These are phyloP conservation scores for Passalora sequoiae DNA, from an alignment of 2,329 filamentous ascomycete genomes.

Conservation along the genomic window DNA sequence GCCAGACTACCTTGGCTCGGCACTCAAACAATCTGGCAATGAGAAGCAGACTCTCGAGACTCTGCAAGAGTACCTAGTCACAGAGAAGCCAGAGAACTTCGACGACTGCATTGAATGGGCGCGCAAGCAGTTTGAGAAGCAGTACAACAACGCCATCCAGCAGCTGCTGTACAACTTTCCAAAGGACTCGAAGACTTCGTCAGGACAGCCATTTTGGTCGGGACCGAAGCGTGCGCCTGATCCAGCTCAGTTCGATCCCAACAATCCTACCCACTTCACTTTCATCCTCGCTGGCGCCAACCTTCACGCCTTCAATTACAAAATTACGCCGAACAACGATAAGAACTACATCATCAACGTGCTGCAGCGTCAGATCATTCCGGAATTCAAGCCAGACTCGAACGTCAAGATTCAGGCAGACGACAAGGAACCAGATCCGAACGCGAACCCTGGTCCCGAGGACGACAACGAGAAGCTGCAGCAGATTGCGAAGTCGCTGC, in stretches of 20 bases:
- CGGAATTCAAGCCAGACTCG: slow-evolving; percentile 86
- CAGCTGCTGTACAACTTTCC: slow-evolving; percentile 97
- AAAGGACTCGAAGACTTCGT: slow-evolving; percentile 83
- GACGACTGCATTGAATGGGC: slow-evolving; percentile 98
- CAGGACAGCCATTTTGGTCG: slow-evolving; percentile 92
- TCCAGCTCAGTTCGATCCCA: slow-evolving; percentile 78
- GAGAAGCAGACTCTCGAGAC: slow-evolving; percentile 91
- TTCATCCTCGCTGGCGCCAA: slow-evolving; percentile 87
- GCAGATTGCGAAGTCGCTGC: slow-evolving; percentile 66
- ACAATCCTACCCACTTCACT: slow-evolving; percentile 78
- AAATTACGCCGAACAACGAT: slow-evolving; percentile 66
- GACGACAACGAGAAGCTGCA: slow-evolving; percentile 74
- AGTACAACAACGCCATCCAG: slow-evolving; percentile 94
- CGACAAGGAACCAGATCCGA: slow-evolving; percentile 91
- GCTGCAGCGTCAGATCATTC: slow-evolving; percentile 86
- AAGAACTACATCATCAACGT: slow-evolving; percentile 71
- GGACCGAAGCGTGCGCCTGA: slow-evolving; percentile 95
- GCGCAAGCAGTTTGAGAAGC: slow-evolving; percentile 86
- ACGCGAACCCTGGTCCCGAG: slow-evolving; percentile 50
- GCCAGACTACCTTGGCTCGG: slow-evolving; percentile 80
- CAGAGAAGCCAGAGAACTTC: slow-evolving; percentile 83
- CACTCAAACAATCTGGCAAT: slow-evolving; percentile 87
- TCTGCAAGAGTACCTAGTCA: slow-evolving; percentile 82
- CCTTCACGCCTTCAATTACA: slow-evolving; percentile 95
- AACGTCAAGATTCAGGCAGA: slow-evolving; percentile 95